Base-by-base conservation (phyloP, 164 flowering plant species). In the Umbilicus rupestris region DNA sequence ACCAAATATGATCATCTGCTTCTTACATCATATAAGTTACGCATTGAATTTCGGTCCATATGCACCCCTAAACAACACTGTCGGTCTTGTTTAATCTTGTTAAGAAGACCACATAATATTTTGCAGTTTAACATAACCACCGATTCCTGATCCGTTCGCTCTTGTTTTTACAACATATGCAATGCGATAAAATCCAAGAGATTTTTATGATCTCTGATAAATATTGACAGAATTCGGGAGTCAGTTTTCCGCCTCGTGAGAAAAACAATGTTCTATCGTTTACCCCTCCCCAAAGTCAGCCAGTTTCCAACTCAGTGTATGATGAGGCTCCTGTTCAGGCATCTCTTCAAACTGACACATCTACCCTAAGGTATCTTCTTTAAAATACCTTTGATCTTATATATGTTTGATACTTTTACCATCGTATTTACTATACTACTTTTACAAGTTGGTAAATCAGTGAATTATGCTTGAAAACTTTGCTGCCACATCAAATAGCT, bases 281-380 rank as follows among this genome's bases (percentile, higher is more conserved):
- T 68, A 90, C 94, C 66, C 99, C 99, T 45, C 94, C 96, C 29
- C 97, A 88, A 76, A 82, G 86, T 17, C 94, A 88, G 74, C 96
- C 97, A 31, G 70, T 87, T 30, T 58, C 72, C 45, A 77, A 74
- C 47, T 68, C 65, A n/a, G 45, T 71, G 14, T 82, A 76, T 72
- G 85, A 83, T 47, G 94, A 85, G 62, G 81, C 75, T 62, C 85
- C 86, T 72, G 71, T 86, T 68, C 83, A 80, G 73, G 89, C 92
- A n/a, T 88, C 97, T 64, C 84, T 87, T 49, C 85, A 81, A 68
- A 71, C 86, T 44, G 90, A 92, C 77, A 77, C 79, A 63, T 86
- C 99, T 80, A 87, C 80, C 57, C 83, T 95, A 69, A 90, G 96
- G 99, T 95, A 83, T 66, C 31, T 44, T 63, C 49, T 60, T 33